A percentile compares a stretch with the other conserved stretches of the same genome.
phyloP scores from a whole-genome alignment of 805 yeast genomes.

The Saitoella complicata region DNA sequence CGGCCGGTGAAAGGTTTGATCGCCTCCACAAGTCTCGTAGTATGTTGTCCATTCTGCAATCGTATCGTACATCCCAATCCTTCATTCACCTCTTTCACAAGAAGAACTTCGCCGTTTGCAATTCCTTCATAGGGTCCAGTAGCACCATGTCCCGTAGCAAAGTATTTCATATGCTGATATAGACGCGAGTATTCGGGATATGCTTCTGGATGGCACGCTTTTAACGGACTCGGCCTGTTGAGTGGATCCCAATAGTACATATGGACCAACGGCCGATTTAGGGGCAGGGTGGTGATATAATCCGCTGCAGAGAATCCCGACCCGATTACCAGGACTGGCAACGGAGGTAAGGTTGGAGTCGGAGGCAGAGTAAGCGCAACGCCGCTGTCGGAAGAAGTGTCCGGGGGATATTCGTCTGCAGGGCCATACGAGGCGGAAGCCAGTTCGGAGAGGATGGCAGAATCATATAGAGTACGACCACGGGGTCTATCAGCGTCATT shows the following conservation, averaged over 20 bases:
- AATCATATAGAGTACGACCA: not conserved
- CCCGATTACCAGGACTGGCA: conserved; percentile 16
- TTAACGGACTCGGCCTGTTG: conserved; percentile 15
- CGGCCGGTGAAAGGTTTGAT: not conserved
- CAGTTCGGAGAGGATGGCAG: too few species aligned
- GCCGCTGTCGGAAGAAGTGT: conserved; percentile 2
- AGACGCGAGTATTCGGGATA: conserved; percentile 21
- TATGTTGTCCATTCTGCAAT: too few species aligned
- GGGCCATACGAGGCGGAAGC: too few species aligned
- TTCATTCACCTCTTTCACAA: too few species aligned
- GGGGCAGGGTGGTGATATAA: conserved; percentile 12
- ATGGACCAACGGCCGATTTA: not conserved
- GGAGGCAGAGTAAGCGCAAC: conserved; percentile 2
- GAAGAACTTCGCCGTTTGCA: conserved; percentile 6
- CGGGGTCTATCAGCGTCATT: not conserved
- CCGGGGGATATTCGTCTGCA: too few species aligned
- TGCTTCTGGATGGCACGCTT: conserved; percentile 17
- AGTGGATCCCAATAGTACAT: not conserved
- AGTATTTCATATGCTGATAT: conserved; percentile 16
- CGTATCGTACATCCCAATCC: too few species aligned
- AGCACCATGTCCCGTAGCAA: conserved; percentile 4
- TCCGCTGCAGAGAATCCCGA: conserved; percentile 24
- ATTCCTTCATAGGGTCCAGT: conserved; percentile 9
- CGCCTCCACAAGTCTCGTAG: not conserved
- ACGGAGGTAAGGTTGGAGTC: not conserved